Conservation (phyloP, 2,329 filamentous ascomycete genomes). For the Botrytis cinerea region DNA sequence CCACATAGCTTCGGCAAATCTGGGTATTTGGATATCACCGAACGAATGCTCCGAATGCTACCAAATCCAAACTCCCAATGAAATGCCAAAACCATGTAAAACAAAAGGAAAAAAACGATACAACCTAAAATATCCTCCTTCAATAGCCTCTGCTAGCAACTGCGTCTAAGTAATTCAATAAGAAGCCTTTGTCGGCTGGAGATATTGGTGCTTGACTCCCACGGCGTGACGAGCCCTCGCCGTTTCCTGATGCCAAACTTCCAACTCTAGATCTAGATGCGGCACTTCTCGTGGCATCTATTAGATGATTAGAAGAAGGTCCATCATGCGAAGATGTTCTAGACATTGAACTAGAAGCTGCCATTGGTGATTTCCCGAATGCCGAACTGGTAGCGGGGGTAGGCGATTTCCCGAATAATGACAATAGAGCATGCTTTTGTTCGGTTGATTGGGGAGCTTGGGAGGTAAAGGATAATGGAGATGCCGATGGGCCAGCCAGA, state of each 20-base stretch:
- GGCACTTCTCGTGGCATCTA: slow-evolving; percentile 27
- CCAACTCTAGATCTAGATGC: slow-evolving; percentile 38
- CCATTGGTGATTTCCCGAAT: slow-evolving; percentile 34
- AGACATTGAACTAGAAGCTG: slow-evolving; percentile 22
- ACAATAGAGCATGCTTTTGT: slow-evolving; percentile 49
- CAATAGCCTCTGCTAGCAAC: slow-evolving; percentile 34
- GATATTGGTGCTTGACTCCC: slow-evolving; percentile 60
- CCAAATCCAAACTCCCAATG: slow-evolving; percentile 16
- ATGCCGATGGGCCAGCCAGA: slow-evolving; percentile 1
- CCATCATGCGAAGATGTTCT: slow-evolving; percentile 23
- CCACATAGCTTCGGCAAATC: slow-evolving; percentile 14
- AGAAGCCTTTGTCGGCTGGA: slow-evolving; percentile 71
- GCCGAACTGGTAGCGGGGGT: slow-evolving; percentile 18
- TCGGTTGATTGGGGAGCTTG: slow-evolving; percentile 46
- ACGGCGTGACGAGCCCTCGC: slow-evolving; percentile 42
- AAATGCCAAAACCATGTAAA: slow-evolving; percentile 20
- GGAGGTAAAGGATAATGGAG: slow-evolving; percentile 19
- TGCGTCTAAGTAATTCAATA: slow-evolving; percentile 72
- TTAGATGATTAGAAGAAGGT: slow-evolving; percentile 23
- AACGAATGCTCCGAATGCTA: slow-evolving; percentile 19
- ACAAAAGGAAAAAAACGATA: slow-evolving; percentile 1
- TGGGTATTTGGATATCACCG: slow-evolving; percentile 20
- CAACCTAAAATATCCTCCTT: not conserved
- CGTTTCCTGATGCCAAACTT: slow-evolving; percentile 37
- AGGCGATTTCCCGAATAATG: slow-evolving; percentile 37